Evolutionary conservation across 192 early-diverging fungal genomes (phyloP), one percentile per base, ranked within the genome.

Genomic region (Coemansia sp.): DNA sequence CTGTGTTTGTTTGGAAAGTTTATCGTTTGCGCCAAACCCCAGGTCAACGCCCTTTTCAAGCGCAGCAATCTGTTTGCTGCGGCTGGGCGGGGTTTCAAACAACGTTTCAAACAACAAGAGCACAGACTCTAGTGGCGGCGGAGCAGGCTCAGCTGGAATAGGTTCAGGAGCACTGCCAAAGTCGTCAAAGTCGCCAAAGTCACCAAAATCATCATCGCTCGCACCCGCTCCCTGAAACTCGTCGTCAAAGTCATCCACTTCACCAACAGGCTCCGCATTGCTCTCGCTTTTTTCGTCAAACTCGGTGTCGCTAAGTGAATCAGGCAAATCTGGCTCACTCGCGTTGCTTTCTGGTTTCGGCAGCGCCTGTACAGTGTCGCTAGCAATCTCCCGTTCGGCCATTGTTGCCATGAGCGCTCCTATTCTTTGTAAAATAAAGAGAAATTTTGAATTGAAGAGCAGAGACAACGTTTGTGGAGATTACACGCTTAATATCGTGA

Each of bases 101-200:
- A 72, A 49, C 5, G 66, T 21, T 10, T 39, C 45, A 2, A 55
- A 48, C 15, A 22, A 55, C 14, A 41, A 27, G 14, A 77, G 39
- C 10, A 58, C 52, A 6, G 47, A 25, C 39, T 67, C 72, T 21
- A 60, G 29, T 59, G 53, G 23, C 1, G 8, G 35, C 43, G 27
- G 17, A 21, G 56, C 10, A 32, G 56, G 10, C 24, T 60, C 43
- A 19, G 43, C 24, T n/a, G 19, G 47, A 5, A 7, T 19, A 21
- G 49, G 49, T n/a, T 50, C 49, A 60, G 35, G n/a, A 21, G 35
- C 38, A 35, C 32, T 35, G 41, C 32, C 58, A 43, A 59, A 45
- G 12, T 62, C 69, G 41, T 39, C 51, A 62, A 66, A 61, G 25
- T 61, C 61, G 17, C 48, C 63, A 66, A 78, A 78, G 12, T 75